These are phyloP conservation scores for Rhizopogon salebrosus DNA, from an alignment of 768 basidiomycete species.

Conservation along the genomic window DNA sequence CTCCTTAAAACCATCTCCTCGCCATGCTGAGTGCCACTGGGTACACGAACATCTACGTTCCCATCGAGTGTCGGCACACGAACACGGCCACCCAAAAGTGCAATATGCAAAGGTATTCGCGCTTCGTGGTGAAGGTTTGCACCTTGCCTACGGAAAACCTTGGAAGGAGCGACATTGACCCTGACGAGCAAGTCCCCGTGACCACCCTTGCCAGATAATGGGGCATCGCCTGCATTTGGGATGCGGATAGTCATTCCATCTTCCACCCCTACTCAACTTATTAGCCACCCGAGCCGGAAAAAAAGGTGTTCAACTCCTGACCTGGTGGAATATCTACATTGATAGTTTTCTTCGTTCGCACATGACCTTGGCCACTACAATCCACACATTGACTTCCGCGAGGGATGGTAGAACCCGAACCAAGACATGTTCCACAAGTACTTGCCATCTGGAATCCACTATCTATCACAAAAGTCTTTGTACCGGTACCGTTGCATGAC, in stretches of 20 bases:
- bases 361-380: conserved; percentile 86
- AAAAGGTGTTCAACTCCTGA: conserved; percentile 30
- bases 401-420: conserved; percentile 76
- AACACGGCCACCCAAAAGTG: conserved; percentile 88
- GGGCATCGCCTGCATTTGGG: conserved; percentile 77
- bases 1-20: conserved; percentile 95
- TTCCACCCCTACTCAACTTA: conserved; percentile 64
- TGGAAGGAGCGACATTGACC: conserved; percentile 77
- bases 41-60: conserved; percentile 90
- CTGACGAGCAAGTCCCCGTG: conserved; percentile 85
- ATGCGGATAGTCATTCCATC: conserved; percentile 91
- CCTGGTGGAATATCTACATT: conserved; percentile 85
- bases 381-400: conserved; percentile 69
- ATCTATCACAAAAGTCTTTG: conserved; percentile 84
- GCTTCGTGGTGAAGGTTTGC: conserved; percentile 86
- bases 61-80: conserved; percentile 94
- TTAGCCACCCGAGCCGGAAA: not conserved
- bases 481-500: conserved; percentile 82
- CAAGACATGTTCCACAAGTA: conserved; percentile 79
- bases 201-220: conserved; percentile 71
- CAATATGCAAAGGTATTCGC: conserved; percentile 84
- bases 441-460: conserved; percentile 96
- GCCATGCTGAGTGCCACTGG: conserved; percentile 90
- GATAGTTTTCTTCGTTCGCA: conserved; percentile 72
- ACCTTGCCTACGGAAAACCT: conserved; percentile 86